phyloP scores from a whole-genome alignment of 768 basidiomycete species.

The Leccinum variicolor region DNA sequence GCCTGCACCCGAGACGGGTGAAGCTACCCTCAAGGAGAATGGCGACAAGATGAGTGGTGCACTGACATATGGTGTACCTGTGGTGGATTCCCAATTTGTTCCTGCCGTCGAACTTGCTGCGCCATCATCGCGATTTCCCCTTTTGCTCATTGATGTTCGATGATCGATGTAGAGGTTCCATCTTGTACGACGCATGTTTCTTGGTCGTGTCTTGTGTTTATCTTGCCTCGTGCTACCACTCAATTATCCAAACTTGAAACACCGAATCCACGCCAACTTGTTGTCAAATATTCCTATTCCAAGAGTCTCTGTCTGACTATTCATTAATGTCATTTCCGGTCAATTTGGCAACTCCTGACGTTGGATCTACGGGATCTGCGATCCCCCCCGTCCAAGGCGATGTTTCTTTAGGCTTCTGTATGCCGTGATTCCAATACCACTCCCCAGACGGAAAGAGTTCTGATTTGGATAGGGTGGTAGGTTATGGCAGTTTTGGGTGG shows the following conservation, averaged over 20 bases:
- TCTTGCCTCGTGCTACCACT: slow-evolving; percentile 18
- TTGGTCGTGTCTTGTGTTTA: slow-evolving; percentile 10
- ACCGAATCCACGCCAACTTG: slow-evolving; percentile 13
- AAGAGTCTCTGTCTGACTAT: background rate
- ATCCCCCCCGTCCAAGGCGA: background rate
- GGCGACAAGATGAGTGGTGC: slow-evolving; percentile 29
- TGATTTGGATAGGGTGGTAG: too few species aligned
- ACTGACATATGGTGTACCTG: slow-evolving; percentile 51
- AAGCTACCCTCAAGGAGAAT: slow-evolving; percentile 21
- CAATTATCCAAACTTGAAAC: slow-evolving; percentile 33
- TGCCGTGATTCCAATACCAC: too few species aligned
- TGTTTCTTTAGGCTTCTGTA: too few species aligned
- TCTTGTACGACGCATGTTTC: slow-evolving; percentile 16
- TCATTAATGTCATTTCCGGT: slow-evolving; percentile 12
- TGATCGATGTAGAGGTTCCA: slow-evolving; percentile 19
- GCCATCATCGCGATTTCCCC: slow-evolving; percentile 70
- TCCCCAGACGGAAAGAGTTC: too few species aligned
- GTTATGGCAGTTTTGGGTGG: too few species aligned
- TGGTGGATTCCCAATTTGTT: slow-evolving; percentile 51
- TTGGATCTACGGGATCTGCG: slow-evolving; percentile 19
- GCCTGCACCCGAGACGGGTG: slow-evolving; percentile 16
- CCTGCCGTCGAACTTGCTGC: slow-evolving; percentile 64
- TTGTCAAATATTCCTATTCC: slow-evolving; percentile 14
- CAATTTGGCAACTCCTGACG: background rate
- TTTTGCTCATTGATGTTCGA: slow-evolving; percentile 56